phyloP scores from a whole-genome alignment of 148 eudicot genomes.

The Rhododendron henanense region DNA sequence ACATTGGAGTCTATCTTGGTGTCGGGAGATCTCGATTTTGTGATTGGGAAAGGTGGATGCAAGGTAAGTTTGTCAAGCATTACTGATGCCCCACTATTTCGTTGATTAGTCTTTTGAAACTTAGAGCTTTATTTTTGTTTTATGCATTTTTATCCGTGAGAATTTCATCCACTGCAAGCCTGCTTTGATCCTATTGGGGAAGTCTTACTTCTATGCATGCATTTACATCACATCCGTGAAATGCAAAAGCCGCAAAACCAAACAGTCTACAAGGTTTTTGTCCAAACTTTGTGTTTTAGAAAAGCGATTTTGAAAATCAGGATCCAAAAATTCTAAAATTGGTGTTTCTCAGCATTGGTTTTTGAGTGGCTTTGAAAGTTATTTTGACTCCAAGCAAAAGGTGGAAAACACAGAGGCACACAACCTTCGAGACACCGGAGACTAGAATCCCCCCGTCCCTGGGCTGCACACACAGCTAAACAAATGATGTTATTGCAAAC shows the following conservation, averaged over 20 bases:
- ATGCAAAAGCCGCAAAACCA: not conserved
- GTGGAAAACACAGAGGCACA: not conserved
- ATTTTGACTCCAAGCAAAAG: not conserved
- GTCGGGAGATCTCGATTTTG: conserved; percentile 48
- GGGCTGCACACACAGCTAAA: not conserved
- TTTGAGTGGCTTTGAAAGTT: not conserved
- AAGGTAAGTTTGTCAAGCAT: conserved; percentile 35
- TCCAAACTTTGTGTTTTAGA: not conserved
- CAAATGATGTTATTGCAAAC: not conserved
- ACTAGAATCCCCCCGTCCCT: not conserved
- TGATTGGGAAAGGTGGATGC: conserved; percentile 51
- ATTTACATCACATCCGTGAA: not conserved
- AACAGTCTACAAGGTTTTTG: not conserved
- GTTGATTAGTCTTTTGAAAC: not conserved
- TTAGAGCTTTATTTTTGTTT: too few relatives aligned
- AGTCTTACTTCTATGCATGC: not conserved
- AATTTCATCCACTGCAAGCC: not conserved
- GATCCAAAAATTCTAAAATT: not conserved
- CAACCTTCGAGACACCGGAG: not conserved
- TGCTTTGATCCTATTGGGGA: not conserved
- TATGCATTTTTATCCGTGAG: not conserved
- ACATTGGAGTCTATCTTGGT: conserved; percentile 63
- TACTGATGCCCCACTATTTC: not conserved
- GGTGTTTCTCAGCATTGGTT: not conserved
- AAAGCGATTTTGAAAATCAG: not conserved